Percentiles rank a stretch among this genome's conserved stretches.
These are phyloP conservation scores for Byssochlamys sp. DNA, from an alignment of 2,329 filamentous ascomycete species.

Conservation along the genomic window DNA sequence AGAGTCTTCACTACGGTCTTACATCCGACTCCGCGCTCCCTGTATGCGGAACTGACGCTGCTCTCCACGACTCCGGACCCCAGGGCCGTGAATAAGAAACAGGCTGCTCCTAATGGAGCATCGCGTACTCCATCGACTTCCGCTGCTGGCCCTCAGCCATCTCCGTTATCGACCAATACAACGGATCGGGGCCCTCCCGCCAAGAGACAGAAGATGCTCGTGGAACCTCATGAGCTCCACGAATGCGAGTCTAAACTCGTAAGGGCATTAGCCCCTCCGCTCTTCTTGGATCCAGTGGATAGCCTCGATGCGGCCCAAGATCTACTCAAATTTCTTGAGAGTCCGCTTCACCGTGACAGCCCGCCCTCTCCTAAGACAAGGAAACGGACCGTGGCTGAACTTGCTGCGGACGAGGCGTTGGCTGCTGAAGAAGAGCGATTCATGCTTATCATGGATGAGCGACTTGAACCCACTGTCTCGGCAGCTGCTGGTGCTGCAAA, in stretches of 20 bases:
- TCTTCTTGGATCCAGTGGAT: conserved; percentile 68
- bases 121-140: conserved; percentile 35
- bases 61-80: conserved; percentile 62
- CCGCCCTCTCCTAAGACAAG: conserved; percentile 78
- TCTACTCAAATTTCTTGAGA: conserved; percentile 61
- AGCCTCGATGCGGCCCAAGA: conserved; percentile 59
- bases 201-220: conserved; percentile 65
- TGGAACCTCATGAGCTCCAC: conserved; percentile 64
- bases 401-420: conserved; percentile 87
- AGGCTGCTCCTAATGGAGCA: conserved; percentile 31
- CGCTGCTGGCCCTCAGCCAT: conserved; percentile 48
- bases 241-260: conserved; percentile 69
- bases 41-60: conserved; percentile 65
- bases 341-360: conserved; percentile 66
- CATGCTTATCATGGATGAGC: conserved; percentile 86
- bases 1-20: conserved; percentile 70
- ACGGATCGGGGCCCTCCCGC: conserved; percentile 44
- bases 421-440: conserved; percentile 82
- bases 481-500: conserved; percentile 49
- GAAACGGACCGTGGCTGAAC: conserved; percentile 87
- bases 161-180: conserved; percentile 60
- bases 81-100: conserved; percentile 40
- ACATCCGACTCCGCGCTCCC: conserved; percentile 67
- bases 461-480: conserved; percentile 54
- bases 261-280: conserved; percentile 60